Evolutionary conservation across 768 basidiomycete genomes (phyloP).

Genomic region (Xerocomellus amylosporus): DNA sequence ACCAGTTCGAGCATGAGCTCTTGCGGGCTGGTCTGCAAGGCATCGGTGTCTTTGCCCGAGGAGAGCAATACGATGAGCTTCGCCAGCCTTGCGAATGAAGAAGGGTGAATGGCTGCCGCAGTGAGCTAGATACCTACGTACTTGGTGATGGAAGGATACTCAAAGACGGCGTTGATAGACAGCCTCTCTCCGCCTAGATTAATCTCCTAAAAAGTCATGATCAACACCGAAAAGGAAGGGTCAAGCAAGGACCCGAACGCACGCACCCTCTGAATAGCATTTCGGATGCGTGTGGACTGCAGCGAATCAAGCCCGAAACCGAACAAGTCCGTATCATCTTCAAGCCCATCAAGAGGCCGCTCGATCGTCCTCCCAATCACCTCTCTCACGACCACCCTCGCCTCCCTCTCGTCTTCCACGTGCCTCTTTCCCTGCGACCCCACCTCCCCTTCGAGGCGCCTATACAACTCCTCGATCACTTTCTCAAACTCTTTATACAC

Average conservation of each 20-base stretch:
- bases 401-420: constrained; percentile 10
- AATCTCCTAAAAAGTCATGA: constrained; percentile 9
- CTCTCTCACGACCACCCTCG: constrained; percentile 9
- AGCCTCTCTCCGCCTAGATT: constrained; percentile 22
- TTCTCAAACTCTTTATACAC: constrained; percentile 51
- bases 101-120: neutral
- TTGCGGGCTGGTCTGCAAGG: constrained; percentile 27
- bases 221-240: constrained; percentile 18
- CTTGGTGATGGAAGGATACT: constrained; percentile 44
- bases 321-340: constrained; percentile 40
- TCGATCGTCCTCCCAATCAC: constrained; percentile 24
- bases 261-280: constrained; percentile 41
- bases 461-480: constrained; percentile 41
- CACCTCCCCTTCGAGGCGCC: constrained; percentile 42
- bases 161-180: constrained; percentile 42
- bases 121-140: constrained; percentile 12
- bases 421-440: constrained; percentile 21
- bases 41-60: constrained; percentile 26
- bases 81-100: constrained; percentile 33
- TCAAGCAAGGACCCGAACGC: constrained; percentile 21
- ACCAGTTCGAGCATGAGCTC: constrained; percentile 46
- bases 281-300: constrained; percentile 50
- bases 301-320: constrained; percentile 54
- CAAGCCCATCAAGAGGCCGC: constrained; percentile 11
- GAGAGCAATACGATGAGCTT: constrained; percentile 37